These are phyloP conservation scores for Corymbia citriodora DNA, from an alignment of 441 rosid genomes.

Conservation along the genomic window DNA sequence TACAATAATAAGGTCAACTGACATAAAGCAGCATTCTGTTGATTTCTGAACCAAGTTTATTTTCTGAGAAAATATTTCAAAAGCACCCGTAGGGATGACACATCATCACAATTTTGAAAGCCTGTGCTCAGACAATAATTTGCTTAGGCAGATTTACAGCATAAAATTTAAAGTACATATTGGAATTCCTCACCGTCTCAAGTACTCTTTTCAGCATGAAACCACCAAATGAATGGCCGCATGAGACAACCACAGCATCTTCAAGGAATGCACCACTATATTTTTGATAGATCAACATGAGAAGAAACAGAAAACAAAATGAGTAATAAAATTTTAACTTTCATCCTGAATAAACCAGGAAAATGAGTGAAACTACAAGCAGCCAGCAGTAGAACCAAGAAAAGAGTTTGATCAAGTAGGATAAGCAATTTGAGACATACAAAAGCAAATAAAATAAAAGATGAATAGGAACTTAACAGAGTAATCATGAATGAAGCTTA, in stretches of 20 bases:
- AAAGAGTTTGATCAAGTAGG: not conserved
- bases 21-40: not conserved
- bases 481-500: not conserved
- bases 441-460: not conserved
- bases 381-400: not conserved
- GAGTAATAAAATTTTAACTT: not conserved
- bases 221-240: constrained; percentile 98
- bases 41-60: not conserved
- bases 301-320: not conserved
- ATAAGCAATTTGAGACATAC: not conserved
- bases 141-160: not conserved
- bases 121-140: not conserved
- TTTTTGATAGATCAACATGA: constrained; percentile 2
- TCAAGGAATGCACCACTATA: constrained; percentile 91
- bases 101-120: not conserved
- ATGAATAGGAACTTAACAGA: not conserved
- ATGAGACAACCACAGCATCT: constrained; percentile 87
- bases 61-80: not conserved
- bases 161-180: not conserved
- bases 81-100: not conserved
- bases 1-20: not conserved
- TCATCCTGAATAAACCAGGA: not conserved
- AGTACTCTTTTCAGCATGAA: constrained; percentile 85
- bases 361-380: not conserved
- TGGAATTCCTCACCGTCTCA: constrained; percentile 57